Evolutionary conservation across 1,139 yeast species (phyloP), one percentile per base, ranked within the genome.

Genomic region (Candida frijolesensis): DNA sequence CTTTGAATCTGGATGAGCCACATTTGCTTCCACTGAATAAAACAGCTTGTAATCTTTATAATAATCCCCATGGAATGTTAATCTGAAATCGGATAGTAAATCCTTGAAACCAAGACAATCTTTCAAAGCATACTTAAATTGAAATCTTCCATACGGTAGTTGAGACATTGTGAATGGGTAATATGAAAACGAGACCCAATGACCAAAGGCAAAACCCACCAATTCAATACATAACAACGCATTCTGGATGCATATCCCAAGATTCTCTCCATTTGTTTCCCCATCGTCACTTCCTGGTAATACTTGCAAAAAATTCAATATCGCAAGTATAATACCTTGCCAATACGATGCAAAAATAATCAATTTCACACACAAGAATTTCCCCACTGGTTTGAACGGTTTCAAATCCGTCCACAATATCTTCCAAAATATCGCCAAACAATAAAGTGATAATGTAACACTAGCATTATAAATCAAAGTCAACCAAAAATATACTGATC

Each of bases 281-380:
- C 42, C 42, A 60, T 43, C 39, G 38, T 51, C 55, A 18, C 65
- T 54, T 4, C 65, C 68, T 1, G 71, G 72, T 18, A 90, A 71
- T 0, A 81, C 56, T 1, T 87, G 84, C 41, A 83, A 66, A 58
- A 78, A 77, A 55, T 79, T 83, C 39, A 89, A 62, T 1, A 87
- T 64, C 0, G 89, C 84, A 45, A 94, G 73, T 0, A 85, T 60
- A 25, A 92, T 77, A 0, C 97, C 94, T 65, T 94, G 99, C 99
- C 99, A 94, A 66, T 91, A 94, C 15, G 96, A 89, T 35, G 97
- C 97, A 75, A 94, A 94, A 51, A 95, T 92, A 51, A 94, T 89
- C 57, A 91, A 77, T 65, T 94, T 94, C 48, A 94, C 96, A 71
- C 97, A 91, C 43, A 95, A 67, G 64, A 94, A 94, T 67, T 95